Conservation (phyloP, 768 basidiomycete genomes). For the Lentinula sp. region DNA sequence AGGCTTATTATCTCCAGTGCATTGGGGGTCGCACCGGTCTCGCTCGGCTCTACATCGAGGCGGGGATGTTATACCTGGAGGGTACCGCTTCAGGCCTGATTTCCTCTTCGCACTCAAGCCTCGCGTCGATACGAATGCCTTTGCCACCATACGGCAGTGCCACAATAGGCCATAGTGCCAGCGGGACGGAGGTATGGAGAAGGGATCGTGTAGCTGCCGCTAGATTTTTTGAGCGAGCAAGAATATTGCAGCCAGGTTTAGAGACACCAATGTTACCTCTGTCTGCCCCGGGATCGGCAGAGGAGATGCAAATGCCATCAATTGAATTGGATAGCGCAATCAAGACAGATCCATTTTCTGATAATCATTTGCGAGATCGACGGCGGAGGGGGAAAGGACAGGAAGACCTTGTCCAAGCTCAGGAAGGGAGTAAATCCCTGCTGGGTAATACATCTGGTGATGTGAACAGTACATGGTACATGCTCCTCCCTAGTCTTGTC, state of each 20-base stretch:
- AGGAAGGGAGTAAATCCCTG: conserved; percentile 9
- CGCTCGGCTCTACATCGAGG: conserved; percentile 73
- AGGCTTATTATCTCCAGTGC: conserved; percentile 56
- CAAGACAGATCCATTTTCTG: conserved; percentile 20
- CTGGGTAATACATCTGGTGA: conserved; percentile 46
- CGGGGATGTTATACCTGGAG: conserved; percentile 76
- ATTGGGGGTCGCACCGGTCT: conserved; percentile 64
- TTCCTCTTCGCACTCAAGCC: conserved; percentile 67
- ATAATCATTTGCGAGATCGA: conserved; percentile 33
- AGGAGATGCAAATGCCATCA: conserved; percentile 58
- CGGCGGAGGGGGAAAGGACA: conserved; percentile 57
- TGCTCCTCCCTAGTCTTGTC: conserved; percentile 73
- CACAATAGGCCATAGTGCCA: conserved; percentile 10
- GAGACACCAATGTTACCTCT: conserved; percentile 66
- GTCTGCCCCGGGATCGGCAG: conserved; percentile 21
- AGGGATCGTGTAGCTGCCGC: conserved; percentile 67
- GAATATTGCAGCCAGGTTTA: conserved; percentile 49
- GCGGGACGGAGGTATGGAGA: conserved; percentile 67
- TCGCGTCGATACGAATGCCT: conserved; percentile 73
- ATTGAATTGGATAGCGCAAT: conserved; percentile 39
- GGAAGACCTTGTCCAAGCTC: conserved; percentile 29
- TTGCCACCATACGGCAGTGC: conserved; percentile 35
- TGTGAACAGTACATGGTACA: conserved; percentile 71
- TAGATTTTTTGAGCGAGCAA: conserved; percentile 69
- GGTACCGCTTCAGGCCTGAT: conserved; percentile 70